Evolutionary conservation across 2,329 filamentous ascomycete species (phyloP), one percentile per base, ranked within the genome.

Genomic region (Aspergillus sp.): DNA sequence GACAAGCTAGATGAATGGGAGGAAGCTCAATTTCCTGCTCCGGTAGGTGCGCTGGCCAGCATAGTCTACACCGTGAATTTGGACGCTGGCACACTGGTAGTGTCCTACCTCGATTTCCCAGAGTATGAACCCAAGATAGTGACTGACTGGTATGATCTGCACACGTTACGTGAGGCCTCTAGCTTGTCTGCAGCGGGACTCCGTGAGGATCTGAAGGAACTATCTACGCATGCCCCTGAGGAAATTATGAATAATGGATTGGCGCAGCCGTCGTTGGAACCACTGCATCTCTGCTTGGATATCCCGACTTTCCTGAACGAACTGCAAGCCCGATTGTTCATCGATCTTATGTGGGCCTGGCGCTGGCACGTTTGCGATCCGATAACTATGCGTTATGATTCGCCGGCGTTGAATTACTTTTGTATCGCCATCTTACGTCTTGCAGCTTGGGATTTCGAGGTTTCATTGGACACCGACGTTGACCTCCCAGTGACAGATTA

Each of bases 361-460:
- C 59, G 67, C 49, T 66, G 56, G 47, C 69, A 65, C 54, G 61
- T 72, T 28, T 63, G 70, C 57, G 65, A 72, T 23, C 65, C 65
- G 28, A 57, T 59, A n/a, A 65, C 63, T 43, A 70, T 68, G 69
- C 50, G 45, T 53, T 65, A 62, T 39, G 41, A 47, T 38, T 69
- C 58, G 9, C 45, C 61, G 8, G 49, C 63, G 23, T 70, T 72
- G 56, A 64, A 59, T 8, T 19, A 59, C 19, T 45, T 70, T 9
- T 55, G 36, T 50, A 63, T 64, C 38, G 65, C 64, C 21, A 52
- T 70, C 21, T 60, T 70, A 15, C 65, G 66, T 51, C 66, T 68
- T 36, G 65, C 63, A 39, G 64, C 67, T 10, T 70, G 66, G 64
- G 65, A 69, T 59, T 61, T 69, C 39, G 66, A 68, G 56, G 10